phyloP scores from a whole-genome alignment of 306 rosid species.

The Mimosa bimucronata region DNA sequence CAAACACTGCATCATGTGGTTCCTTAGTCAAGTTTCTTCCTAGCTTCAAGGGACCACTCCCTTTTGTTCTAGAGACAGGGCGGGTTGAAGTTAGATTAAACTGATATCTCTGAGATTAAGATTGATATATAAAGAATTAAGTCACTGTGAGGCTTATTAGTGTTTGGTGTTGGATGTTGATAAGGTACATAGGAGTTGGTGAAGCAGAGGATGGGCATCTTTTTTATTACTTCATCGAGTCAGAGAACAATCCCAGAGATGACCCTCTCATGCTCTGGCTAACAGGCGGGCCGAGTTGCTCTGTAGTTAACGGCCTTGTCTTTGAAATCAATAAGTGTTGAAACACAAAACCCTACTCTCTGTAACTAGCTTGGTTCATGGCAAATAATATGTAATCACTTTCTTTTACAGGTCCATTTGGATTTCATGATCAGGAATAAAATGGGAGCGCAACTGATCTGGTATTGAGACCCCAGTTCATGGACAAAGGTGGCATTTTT shows the following conservation, averaged over 20 bases:
- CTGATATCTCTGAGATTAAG: background rate
- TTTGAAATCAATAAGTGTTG: conserved; percentile 56
- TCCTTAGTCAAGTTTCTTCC: conserved; percentile 56
- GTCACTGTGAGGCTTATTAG: background rate
- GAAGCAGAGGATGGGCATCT: conserved; percentile 58
- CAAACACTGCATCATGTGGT: conserved; percentile 28
- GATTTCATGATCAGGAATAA: conserved; percentile 42
- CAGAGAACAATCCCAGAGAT: conserved; percentile 50
- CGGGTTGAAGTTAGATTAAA: conserved; percentile 28
- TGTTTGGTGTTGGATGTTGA: background rate
- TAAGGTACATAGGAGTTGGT: conserved; percentile 74
- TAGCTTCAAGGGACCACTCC: conserved; percentile 70
- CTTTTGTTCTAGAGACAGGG: conserved; percentile 74
- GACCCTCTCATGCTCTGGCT: conserved; percentile 81
- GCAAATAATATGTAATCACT: background rate
- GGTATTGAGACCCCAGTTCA: conserved; percentile 48
- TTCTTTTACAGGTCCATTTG: conserved; percentile 63
- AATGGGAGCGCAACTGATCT: conserved; percentile 60
- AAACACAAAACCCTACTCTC: background rate
- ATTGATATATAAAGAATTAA: background rate
- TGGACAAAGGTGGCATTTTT: conserved; percentile 74
- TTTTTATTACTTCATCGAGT: conserved; percentile 40
- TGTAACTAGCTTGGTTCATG: background rate
- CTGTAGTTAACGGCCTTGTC: conserved; percentile 48
- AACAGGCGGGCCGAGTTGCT: conserved; percentile 82